A percentile compares a stretch with the other conserved stretches of the same genome.
Evolutionary conservation across 2,329 filamentous ascomycete genomes (phyloP).

Genomic region (Onygena corvina): DNA sequence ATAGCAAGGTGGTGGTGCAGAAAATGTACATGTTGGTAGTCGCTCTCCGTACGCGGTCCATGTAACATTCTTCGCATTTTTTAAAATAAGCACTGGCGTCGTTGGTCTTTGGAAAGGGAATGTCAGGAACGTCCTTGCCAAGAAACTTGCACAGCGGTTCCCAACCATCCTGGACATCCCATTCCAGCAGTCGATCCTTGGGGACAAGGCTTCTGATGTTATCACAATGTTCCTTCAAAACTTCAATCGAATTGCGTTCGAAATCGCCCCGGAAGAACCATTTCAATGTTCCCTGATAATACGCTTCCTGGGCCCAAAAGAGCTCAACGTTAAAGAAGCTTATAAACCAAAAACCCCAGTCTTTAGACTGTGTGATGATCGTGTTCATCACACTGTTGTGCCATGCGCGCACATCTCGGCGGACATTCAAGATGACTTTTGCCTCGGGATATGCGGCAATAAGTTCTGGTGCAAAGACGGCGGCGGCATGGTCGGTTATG

Average conservation of each 20-base stretch:
- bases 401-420: conserved; percentile 54
- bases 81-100: conserved; percentile 11
- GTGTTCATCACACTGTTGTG: conserved; percentile 24
- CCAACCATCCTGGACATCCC: conserved; percentile 43
- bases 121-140: conserved; percentile 25
- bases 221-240: conserved; percentile 38
- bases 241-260: background rate
- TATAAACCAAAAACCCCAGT: conserved; percentile 3
- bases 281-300: background rate
- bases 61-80: background rate
- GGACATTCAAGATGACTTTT: conserved; percentile 55
- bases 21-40: background rate
- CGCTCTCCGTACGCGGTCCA: background rate
- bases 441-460: conserved; percentile 61
- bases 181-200: conserved; percentile 41
- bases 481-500: conserved; percentile 57
- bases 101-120: conserved; percentile 27
- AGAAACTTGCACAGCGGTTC: conserved; percentile 33
- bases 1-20: background rate
- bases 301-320: conserved; percentile 1
- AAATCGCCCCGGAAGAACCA: conserved; percentile 3
- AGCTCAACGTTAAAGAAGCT: background rate
- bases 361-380: conserved; percentile 12
- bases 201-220: conserved; percentile 40
- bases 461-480: conserved; percentile 56